phyloP scores from a whole-genome alignment of 148 eudicot species.

The Fallopia convolvulus region DNA sequence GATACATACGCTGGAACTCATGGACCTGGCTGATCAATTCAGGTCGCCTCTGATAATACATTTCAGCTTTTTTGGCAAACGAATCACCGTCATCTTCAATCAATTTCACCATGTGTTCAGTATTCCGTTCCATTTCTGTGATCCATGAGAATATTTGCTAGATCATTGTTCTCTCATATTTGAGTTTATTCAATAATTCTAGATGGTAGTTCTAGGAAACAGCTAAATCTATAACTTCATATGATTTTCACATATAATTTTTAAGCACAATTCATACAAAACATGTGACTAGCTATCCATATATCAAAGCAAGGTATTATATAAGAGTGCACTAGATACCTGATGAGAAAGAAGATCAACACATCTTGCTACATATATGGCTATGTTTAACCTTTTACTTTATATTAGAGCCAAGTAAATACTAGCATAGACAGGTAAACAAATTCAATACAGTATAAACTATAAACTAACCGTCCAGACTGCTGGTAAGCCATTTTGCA shows the following conservation, averaged over 20 bases:
- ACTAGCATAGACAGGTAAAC: not conserved
- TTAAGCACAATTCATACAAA: not conserved
- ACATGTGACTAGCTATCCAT: not conserved
- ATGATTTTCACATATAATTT: not conserved
- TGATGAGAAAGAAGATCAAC: not conserved
- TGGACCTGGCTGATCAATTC: slow-evolving; percentile 63
- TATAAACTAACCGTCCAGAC: slow-evolving; percentile 56
- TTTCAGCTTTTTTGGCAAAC: slow-evolving; percentile 75
- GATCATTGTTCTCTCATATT: not conserved
- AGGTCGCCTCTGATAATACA: slow-evolving; percentile 81
- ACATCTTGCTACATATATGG: not conserved
- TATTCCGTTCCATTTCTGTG: slow-evolving; percentile 67
- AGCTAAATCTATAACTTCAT: not conserved
- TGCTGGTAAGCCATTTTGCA: slow-evolving; percentile 72
- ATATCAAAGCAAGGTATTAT: not conserved
- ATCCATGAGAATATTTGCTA: slow-evolving; percentile 8
- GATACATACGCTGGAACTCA: slow-evolving; percentile 71
- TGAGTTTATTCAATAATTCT: not conserved
- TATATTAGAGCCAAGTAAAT: not conserved
- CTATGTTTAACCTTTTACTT: not conserved
- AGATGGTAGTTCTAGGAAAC: not conserved
- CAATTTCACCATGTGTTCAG: slow-evolving; percentile 61
- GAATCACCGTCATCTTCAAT: slow-evolving; percentile 93
- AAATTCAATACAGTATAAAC: slow-evolving; percentile 1
- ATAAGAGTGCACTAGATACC: not conserved